Conservation (phyloP, 768 basidiomycete genomes). For the Kwoniella sp. region DNA sequence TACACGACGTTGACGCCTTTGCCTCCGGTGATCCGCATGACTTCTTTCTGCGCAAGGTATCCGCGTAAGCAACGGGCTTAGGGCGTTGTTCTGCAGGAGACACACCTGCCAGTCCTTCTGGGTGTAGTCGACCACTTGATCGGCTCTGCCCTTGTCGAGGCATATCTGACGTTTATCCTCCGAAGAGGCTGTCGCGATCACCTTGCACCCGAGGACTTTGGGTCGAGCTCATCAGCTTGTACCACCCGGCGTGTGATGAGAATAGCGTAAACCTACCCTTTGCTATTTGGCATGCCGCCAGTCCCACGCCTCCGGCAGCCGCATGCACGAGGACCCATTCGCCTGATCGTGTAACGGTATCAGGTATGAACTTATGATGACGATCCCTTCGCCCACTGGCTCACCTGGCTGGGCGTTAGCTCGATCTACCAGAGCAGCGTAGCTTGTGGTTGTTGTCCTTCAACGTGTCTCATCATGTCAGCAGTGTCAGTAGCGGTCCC, state of each 20-base stretch:
- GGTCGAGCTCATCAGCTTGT: no score
- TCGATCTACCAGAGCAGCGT: constrained; percentile 81
- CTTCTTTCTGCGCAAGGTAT: constrained; percentile 73
- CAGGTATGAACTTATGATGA: neutral
- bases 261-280: constrained; percentile 59
- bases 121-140: constrained; percentile 75
- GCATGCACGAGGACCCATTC: constrained; percentile 93
- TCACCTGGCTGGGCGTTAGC: constrained; percentile 72
- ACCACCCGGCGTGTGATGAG: no score
- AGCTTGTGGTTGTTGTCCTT: constrained; percentile 70
- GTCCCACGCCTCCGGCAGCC: constrained; percentile 92
- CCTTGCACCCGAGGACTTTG: constrained; percentile 84
- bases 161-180: constrained; percentile 71
- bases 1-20: constrained; percentile 63
- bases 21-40: constrained; percentile 73
- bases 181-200: constrained; percentile 76
- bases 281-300: constrained; percentile 85
- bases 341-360: constrained; percentile 57
- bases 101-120: constrained; percentile 63
- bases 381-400: no score
- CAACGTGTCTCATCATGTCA: neutral
- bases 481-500: neutral
- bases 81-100: neutral
- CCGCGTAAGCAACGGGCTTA: no score
- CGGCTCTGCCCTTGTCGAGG: constrained; percentile 71